phyloP scores from a whole-genome alignment of 2,329 filamentous ascomycete genomes.

The Fusarium sp. region DNA sequence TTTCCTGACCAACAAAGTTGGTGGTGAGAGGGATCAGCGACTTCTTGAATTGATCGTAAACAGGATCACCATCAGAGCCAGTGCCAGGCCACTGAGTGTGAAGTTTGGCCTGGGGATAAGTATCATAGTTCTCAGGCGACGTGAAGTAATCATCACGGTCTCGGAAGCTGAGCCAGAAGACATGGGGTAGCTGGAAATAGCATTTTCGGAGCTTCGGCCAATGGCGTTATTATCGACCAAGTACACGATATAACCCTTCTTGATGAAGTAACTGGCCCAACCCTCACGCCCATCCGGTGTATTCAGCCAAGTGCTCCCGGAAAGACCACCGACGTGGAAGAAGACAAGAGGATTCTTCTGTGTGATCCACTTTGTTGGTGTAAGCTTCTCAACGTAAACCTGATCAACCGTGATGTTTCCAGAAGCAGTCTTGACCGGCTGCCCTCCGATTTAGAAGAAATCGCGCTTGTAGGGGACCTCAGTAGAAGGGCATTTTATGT shows the following conservation, averaged over 20 bases:
- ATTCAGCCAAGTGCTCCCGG: slow-evolving; percentile 39
- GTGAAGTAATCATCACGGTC: slow-evolving; percentile 33
- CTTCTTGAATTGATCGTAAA: slow-evolving; percentile 37
- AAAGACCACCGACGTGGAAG: slow-evolving; percentile 38
- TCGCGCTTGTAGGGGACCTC: slow-evolving; percentile 32
- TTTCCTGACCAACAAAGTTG: slow-evolving; percentile 32
- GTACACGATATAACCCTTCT: slow-evolving; percentile 32
- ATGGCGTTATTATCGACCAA: slow-evolving; percentile 25
- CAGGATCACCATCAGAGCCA: slow-evolving; percentile 19
- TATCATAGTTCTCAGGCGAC: slow-evolving; percentile 19
- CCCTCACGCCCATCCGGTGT: slow-evolving; percentile 32
- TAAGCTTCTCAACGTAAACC: slow-evolving; percentile 39
- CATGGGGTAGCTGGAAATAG: slow-evolving; percentile 13
- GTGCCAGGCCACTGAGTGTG: slow-evolving; percentile 40
- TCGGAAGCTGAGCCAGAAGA: slow-evolving; percentile 21
- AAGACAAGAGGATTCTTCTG: slow-evolving; percentile 37
- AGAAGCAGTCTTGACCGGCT: slow-evolving; percentile 4
- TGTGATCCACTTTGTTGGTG: background rate
- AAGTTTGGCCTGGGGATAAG: slow-evolving; percentile 30
- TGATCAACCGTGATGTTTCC: slow-evolving; percentile 37
- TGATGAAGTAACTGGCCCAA: slow-evolving; percentile 38
- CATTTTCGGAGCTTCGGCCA: slow-evolving; percentile 25
- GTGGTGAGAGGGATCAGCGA: slow-evolving; percentile 34
- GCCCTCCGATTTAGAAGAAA: slow-evolving; percentile 38
- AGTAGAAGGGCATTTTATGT: slow-evolving; percentile 22